Evolutionary conservation across 2,329 filamentous ascomycete genomes (phyloP), one percentile per base, ranked within the genome.

Genomic region (Trichoderma arundinaceum): DNA sequence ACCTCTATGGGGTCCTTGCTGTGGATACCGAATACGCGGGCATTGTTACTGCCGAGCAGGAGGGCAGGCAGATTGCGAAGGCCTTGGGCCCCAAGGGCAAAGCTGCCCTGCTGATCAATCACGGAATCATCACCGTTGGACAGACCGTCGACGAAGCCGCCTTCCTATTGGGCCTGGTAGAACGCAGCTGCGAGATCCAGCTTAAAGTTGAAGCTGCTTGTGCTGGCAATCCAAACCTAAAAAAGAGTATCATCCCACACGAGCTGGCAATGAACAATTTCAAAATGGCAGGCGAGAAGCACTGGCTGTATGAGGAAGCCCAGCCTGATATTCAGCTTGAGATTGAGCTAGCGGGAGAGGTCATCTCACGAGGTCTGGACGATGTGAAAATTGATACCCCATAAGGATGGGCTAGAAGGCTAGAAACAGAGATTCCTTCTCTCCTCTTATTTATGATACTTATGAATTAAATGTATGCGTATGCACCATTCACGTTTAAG

Each of bases 71-170:
- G 48, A 86, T 92, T 68, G 89, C 89, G 2, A 79, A 78, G 10
- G 84, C 88, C 0, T 79, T 93, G 1, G 89, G 89, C 0, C 66
- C 70, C 32, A 75, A 80, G 0, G 84, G 85, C 69, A 90, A 84
- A 74, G 89, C 83, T 1, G 82, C 86, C 68, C 87, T 92, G 53
- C 77, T 92, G 58, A 81, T 88, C 69, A 92, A 92, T 74, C 90
- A 92, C 76, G 90, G 90, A 0, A 77, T 93, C 41, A 76, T 92
- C 58, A 91, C 88, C 0, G 89, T 91, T 0, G 90, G 90, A 4
- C 72, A 76, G 7, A 92, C 90, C 0, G 90, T 92, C 2, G 90
- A 92, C 72, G 90, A 92, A 76, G 90, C 90, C 1, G 87, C 87
- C 0, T 92, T 88, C 74, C 75, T 92, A 59, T 90, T 91, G 73